These are phyloP conservation scores for Phytophthora aleatoria DNA, from an alignment of 352 stramenopile species.

Conservation along the genomic window DNA sequence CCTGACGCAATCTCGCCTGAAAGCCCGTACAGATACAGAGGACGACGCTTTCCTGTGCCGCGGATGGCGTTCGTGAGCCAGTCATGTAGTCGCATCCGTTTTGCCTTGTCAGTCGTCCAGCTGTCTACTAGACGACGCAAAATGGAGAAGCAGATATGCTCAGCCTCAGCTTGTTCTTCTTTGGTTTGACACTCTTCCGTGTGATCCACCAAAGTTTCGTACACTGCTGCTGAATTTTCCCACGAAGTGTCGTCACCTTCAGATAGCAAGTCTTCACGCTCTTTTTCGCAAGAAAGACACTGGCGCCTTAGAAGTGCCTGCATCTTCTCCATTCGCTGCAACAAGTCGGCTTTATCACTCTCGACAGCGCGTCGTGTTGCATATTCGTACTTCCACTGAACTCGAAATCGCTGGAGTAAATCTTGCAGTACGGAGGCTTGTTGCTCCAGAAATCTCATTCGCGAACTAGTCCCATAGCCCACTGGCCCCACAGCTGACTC, in stretches of 20 bases:
- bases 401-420: slow-evolving; percentile 51
- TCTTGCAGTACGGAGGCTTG: slow-evolving; percentile 55
- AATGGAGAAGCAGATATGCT: slow-evolving; percentile 66
- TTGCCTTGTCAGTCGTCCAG: slow-evolving; percentile 76
- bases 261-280: slow-evolving; percentile 27
- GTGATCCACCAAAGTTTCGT: slow-evolving; percentile 46
- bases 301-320: slow-evolving; percentile 34
- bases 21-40: slow-evolving; percentile 66
- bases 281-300: slow-evolving; percentile 34
- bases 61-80: slow-evolving; percentile 76
- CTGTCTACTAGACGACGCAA: slow-evolving; percentile 60
- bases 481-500: slow-evolving; percentile 26
- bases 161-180: slow-evolving; percentile 50
- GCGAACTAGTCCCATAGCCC: slow-evolving; percentile 33
- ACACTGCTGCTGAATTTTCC: slow-evolving; percentile 46
- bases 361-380: slow-evolving; percentile 39
- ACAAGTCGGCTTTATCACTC: slow-evolving; percentile 45
- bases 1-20: slow-evolving; percentile 63
- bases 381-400: slow-evolving; percentile 58
- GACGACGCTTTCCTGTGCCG: slow-evolving; percentile 50
- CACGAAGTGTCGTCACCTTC: slow-evolving; percentile 48
- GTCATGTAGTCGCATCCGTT: slow-evolving; percentile 72
- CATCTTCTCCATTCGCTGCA: slow-evolving; percentile 47
- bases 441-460: slow-evolving; percentile 51
- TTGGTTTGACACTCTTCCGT: slow-evolving; percentile 23